Conservation (phyloP, 2,329 filamentous ascomycete genomes). For the Colletotrichum destructivum region DNA sequence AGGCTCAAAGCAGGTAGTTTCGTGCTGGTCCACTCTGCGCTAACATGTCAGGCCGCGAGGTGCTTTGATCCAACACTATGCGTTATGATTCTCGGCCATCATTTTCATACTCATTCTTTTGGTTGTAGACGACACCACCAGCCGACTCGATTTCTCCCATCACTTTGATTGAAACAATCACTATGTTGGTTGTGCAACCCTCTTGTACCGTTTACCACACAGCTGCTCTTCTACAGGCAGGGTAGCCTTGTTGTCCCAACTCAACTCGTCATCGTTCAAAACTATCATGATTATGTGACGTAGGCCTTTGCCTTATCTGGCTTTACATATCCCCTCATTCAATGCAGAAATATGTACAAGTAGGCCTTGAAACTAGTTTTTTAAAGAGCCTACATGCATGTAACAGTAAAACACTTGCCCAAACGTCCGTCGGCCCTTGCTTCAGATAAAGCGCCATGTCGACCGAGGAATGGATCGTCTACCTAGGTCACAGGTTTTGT, state of each 20-base stretch:
- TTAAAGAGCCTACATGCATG: no score
- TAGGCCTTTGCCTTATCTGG: neutral
- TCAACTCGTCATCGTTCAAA: neutral
- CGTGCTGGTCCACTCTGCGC: no score
- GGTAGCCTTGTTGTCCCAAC: neutral
- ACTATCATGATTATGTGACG: neutral
- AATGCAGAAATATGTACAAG: neutral
- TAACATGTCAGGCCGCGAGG: neutral
- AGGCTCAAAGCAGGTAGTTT: no score
- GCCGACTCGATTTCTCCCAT: neutral
- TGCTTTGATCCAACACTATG: neutral
- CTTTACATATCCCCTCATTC: neutral
- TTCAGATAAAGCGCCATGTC: slow-evolving; percentile 3
- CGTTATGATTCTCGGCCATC: neutral
- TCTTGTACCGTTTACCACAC: neutral
- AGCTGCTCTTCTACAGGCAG: neutral
- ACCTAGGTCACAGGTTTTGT: neutral
- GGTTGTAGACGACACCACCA: neutral
- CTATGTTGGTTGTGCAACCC: neutral
- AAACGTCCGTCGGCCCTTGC: neutral
- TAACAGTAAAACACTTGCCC: neutral
- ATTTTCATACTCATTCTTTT: neutral
- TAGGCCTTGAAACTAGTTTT: neutral
- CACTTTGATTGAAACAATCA: neutral
- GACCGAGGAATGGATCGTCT: neutral